These are phyloP conservation scores for Sporothrix luriei DNA, from an alignment of 2,329 filamentous ascomycete species.

Conservation along the genomic window DNA sequence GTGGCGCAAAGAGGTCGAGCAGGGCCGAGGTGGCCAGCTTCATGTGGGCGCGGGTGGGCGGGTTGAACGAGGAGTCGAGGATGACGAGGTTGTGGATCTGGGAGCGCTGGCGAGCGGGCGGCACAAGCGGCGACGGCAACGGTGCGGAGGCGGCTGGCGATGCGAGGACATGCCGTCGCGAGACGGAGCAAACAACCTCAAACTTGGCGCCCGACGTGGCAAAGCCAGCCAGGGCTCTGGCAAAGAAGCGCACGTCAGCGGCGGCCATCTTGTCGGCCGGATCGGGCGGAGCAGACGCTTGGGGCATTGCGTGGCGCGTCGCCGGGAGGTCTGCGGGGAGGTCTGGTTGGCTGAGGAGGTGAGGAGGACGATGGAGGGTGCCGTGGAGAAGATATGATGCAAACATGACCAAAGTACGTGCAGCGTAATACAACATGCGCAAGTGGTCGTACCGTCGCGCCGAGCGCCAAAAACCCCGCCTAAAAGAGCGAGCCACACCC, in stretches of 20 bases:
- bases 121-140: conserved; percentile 33
- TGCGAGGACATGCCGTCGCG: not conserved
- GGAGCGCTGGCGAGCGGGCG: conserved; percentile 18
- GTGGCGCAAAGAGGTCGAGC: conserved; percentile 27
- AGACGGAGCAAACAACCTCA: conserved; percentile 47
- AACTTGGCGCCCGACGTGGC: conserved; percentile 49
- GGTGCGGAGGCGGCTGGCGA: not conserved
- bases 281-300: not conserved
- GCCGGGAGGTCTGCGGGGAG: not conserved
- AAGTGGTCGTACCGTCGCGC: too few species aligned
- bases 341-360: not conserved
- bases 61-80: conserved; percentile 70
- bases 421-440: too few species aligned
- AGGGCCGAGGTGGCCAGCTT: conserved; percentile 58
- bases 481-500: not conserved
- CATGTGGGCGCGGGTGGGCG: conserved; percentile 64
- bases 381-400: not conserved
- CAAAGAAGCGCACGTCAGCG: conserved; percentile 46
- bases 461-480: not conserved
- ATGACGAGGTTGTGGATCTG: conserved; percentile 51
- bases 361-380: not conserved
- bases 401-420: too few species aligned
- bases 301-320: conserved; percentile 6
- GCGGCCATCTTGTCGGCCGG: conserved; percentile 24
- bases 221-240: conserved; percentile 50